A percentile compares a stretch with the other conserved stretches of the same genome.
phyloP scores from a whole-genome alignment of 108 stramenopile genomes.

The Chaetoceros muelleri region DNA sequence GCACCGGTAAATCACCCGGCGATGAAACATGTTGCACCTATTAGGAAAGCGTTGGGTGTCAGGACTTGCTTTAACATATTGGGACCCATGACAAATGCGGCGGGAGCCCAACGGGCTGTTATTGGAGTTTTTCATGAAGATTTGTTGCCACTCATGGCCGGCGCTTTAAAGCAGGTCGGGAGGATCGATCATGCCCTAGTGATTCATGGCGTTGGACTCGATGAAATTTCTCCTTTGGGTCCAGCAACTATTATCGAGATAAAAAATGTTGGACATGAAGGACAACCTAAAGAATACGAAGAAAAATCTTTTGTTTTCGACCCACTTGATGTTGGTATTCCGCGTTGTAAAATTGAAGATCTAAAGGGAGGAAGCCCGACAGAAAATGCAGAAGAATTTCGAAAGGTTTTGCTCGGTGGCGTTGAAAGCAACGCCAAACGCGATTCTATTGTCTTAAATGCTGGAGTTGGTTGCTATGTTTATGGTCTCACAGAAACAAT shows the following conservation, averaged over 20 bases:
- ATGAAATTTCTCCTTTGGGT: slow-evolving; percentile 96
- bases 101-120: slow-evolving; percentile 89
- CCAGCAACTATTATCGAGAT: slow-evolving; percentile 88
- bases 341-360: slow-evolving; percentile 81
- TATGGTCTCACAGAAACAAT: slow-evolving; percentile 82
- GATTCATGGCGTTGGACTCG: slow-evolving; percentile 94
- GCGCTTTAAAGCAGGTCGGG: slow-evolving; percentile 82
- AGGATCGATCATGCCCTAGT: slow-evolving; percentile 95
- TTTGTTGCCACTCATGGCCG: slow-evolving; percentile 82
- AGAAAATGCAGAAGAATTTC: slow-evolving; percentile 86
- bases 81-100: slow-evolving; percentile 98
- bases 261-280: slow-evolving; percentile 60
- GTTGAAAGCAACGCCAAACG: slow-evolving; percentile 83
- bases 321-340: slow-evolving; percentile 77
- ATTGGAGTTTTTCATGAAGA: slow-evolving; percentile 95
- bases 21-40: slow-evolving; percentile 93
- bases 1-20: slow-evolving; percentile 97
- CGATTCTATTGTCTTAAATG: slow-evolving; percentile 95
- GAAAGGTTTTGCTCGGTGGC: slow-evolving; percentile 80
- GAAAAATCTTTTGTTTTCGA: slow-evolving; percentile 73
- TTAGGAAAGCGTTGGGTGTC: slow-evolving; percentile 88
- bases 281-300: slow-evolving; percentile 64
- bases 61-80: slow-evolving; percentile 97
- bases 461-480: slow-evolving; percentile 94
- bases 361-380: slow-evolving; percentile 91